Percentiles rank a stretch among this genome's conserved stretches.
Conservation (phyloP, 2,329 filamentous ascomycete genomes). For the Hymenoscyphus fructigenus region DNA sequence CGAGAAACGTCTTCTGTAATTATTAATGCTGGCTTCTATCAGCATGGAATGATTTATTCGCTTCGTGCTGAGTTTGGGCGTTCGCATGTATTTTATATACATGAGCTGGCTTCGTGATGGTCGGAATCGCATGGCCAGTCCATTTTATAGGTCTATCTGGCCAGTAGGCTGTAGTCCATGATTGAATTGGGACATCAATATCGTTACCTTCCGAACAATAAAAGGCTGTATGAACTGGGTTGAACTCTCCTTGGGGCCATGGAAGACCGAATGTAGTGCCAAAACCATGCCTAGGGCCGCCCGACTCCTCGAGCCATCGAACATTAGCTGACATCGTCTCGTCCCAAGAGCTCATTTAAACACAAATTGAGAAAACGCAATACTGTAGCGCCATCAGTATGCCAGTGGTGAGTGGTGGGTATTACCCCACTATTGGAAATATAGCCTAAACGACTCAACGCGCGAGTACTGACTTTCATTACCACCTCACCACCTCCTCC, state of each 20-base stretch:
- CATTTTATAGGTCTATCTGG: background rate
- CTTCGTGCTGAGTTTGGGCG: background rate
- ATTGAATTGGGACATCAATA: background rate
- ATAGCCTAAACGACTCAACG: too few species aligned
- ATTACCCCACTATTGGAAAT: too few species aligned
- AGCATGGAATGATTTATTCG: background rate
- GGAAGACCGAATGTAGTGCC: background rate
- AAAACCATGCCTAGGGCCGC: background rate
- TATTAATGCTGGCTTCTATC: background rate
- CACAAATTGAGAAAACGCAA: too few species aligned
- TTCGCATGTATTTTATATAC: background rate
- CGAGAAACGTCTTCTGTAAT: background rate
- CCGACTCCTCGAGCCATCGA: background rate
- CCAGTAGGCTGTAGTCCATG: background rate
- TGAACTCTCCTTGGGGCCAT: background rate
- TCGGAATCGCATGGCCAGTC: background rate
- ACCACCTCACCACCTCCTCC: too few species aligned
- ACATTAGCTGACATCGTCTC: background rate
- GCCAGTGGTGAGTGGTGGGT: too few species aligned
- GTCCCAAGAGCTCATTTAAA: background rate
- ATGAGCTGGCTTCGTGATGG: background rate
- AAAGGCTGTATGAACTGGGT: background rate
- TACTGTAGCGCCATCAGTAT: too few species aligned
- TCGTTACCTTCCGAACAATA: background rate
- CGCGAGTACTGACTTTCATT: too few species aligned